Percentiles rank a stretch among this genome's conserved stretches.
phyloP scores from a whole-genome alignment of 2,329 filamentous ascomycete species.

The Septoria petroselini region DNA sequence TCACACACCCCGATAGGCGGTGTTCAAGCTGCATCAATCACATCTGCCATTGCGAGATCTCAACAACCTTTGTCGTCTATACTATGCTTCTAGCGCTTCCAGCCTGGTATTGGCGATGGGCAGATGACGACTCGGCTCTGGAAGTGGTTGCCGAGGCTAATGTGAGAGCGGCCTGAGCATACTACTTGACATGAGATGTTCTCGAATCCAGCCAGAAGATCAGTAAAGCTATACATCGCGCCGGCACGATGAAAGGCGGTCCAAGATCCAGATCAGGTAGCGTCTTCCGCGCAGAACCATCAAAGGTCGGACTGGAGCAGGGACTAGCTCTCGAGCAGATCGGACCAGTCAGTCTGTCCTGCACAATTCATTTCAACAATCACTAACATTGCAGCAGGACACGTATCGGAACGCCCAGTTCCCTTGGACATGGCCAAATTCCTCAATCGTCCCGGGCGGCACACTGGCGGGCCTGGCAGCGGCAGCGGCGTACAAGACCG shows the following conservation, averaged over 20 bases:
- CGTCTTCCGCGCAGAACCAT: not conserved
- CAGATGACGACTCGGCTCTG: too few species aligned
- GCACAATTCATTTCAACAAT: not conserved
- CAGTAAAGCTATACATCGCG: too few species aligned
- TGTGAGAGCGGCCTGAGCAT: too few species aligned
- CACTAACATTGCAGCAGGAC: constrained; percentile 11
- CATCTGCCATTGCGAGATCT: too few species aligned
- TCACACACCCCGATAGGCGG: too few species aligned
- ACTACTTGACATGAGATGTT: too few species aligned
- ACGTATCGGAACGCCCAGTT: constrained; percentile 10
- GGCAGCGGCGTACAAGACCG: constrained; percentile 18
- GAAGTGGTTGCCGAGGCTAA: too few species aligned
- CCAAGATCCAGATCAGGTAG: not conserved
- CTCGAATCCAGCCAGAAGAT: too few species aligned
- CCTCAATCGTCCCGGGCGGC: constrained; percentile 11
- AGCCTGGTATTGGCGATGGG: too few species aligned
- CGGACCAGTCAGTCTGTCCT: constrained; percentile 1
- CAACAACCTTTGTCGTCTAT: too few species aligned
- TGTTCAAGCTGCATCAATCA: too few species aligned
- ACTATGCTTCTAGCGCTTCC: not conserved
- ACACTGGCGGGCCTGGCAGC: constrained; percentile 13
- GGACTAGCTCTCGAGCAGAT: constrained; percentile 7
- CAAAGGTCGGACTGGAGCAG: constrained; percentile 9
- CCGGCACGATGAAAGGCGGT: not conserved
- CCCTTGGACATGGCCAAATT: constrained; percentile 19